phyloP scores from a whole-genome alignment of 2,329 filamentous ascomycete species.

The Neoscytalidium dimidiatum region DNA sequence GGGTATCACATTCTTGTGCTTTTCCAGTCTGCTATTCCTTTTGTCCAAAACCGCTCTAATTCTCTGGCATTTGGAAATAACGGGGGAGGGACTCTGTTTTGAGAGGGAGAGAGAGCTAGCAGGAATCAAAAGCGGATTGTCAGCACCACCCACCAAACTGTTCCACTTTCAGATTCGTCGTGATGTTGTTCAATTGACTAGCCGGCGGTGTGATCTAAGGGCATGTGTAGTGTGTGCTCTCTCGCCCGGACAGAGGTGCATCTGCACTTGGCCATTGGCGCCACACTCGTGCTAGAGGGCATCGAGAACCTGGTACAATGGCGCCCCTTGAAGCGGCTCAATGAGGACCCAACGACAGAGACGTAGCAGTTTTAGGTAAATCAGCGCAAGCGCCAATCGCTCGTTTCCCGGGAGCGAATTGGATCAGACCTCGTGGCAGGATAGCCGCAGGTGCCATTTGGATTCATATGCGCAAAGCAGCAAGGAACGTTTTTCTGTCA shows the following conservation, averaged over 20 bases:
- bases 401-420: not conserved
- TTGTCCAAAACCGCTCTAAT: conserved; percentile 12
- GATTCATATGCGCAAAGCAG: not conserved
- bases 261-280: not conserved
- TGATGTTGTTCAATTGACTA: not conserved
- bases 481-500: not conserved
- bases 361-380: not conserved
- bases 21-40: not conserved
- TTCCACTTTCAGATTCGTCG: not conserved
- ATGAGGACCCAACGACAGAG: not conserved
- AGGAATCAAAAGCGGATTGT: conserved; percentile 14
- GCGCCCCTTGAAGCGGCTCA: conserved; percentile 3
- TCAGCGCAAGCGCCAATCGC: not conserved
- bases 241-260: not conserved
- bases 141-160: not conserved
- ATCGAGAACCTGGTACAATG: not conserved
- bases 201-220: not conserved
- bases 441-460: not conserved
- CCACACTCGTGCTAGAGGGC: not conserved
- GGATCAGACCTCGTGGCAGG: not conserved
- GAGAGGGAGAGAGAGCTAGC: not conserved
- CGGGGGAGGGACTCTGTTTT: conserved; percentile 7
- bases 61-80: conserved; percentile 18
- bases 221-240: not conserved
- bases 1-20: conserved; percentile 13